Evolutionary conservation across 2,329 filamentous ascomycete species (phyloP).

Genomic region (Acarospora socialis): DNA sequence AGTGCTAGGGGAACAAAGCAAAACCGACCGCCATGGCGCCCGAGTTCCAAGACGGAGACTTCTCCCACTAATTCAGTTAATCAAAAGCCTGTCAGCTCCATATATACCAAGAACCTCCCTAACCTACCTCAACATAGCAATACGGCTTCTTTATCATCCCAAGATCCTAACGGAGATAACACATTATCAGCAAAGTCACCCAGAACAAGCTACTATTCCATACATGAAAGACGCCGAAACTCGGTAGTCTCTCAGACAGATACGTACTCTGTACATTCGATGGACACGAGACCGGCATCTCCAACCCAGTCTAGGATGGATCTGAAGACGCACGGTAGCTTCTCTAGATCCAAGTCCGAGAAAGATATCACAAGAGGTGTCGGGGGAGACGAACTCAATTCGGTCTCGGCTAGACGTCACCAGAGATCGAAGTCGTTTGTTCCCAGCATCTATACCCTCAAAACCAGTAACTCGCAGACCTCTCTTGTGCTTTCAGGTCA

Average conservation of each 20-base stretch:
- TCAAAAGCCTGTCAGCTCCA: too few relatives aligned
- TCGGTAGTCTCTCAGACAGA: conserved; percentile 29
- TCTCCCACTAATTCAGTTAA: too few relatives aligned
- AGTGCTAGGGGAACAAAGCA: too few relatives aligned
- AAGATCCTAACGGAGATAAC: too few relatives aligned
- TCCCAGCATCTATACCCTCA: conserved; percentile 32
- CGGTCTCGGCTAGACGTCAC: conserved; percentile 17
- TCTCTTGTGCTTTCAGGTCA: conserved; percentile 30
- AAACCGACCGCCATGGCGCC: too few relatives aligned
- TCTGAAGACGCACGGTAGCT: conserved; percentile 28
- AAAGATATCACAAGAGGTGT: conserved; percentile 23
- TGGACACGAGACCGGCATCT: conserved; percentile 24
- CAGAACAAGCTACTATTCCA: conserved; percentile 20
- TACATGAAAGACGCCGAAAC: conserved; percentile 26
- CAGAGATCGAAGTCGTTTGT: conserved; percentile 25
- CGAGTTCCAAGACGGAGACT: too few relatives aligned
- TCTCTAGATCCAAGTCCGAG: conserved; percentile 29
- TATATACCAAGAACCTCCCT: too few relatives aligned
- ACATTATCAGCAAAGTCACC: conserved; percentile 15
- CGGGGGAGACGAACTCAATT: conserved; percentile 16
- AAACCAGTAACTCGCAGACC: conserved; percentile 29
- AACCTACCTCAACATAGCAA: too few relatives aligned
- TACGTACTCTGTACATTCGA: conserved; percentile 25
- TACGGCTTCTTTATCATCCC: too few relatives aligned
- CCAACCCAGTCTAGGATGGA: conserved; percentile 25